phyloP scores from a whole-genome alignment of 2,329 filamentous ascomycete genomes.

The Diatrype stigma region DNA sequence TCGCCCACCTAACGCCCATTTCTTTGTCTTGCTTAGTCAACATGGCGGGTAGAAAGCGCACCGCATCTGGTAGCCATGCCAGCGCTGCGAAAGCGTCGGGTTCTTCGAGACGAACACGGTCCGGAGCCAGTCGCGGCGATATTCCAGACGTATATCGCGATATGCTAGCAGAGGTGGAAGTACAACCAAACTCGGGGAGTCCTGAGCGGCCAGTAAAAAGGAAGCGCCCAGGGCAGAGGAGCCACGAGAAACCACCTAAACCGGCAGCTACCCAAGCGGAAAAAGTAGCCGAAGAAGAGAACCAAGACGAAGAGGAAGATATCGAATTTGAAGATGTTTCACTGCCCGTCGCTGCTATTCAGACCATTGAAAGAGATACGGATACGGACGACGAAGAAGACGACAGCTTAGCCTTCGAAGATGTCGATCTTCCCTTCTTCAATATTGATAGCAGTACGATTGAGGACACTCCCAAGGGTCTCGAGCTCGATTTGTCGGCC shows the following conservation, averaged over 20 bases:
- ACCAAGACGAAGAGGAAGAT: conserved; percentile 33
- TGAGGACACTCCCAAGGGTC: conserved; percentile 27
- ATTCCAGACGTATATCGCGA: conserved; percentile 41
- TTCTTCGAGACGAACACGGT: conserved; percentile 18
- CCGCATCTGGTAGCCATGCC: conserved; percentile 12
- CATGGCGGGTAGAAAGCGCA: conserved; percentile 28
- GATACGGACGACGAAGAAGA: conserved; percentile 41
- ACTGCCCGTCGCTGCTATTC: conserved; percentile 43
- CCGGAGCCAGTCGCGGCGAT: conserved; percentile 16
- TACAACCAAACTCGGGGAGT: conserved; percentile 24
- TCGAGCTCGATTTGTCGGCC: conserved; percentile 51
- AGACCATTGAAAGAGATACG: conserved; percentile 47
- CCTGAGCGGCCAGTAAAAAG: conserved; percentile 40
- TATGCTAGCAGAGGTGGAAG: conserved; percentile 47
- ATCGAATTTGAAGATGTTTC: conserved; percentile 48
- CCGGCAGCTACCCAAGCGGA: conserved; percentile 2
- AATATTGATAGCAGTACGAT: conserved; percentile 11
- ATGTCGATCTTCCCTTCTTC: conserved; percentile 39
- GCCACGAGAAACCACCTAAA: conserved; percentile 17
- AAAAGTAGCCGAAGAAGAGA: conserved; percentile 14
- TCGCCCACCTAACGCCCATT: background rate
- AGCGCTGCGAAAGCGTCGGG: conserved; percentile 13
- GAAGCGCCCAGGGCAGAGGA: conserved; percentile 31
- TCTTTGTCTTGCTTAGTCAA: background rate
- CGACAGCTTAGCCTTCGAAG: conserved; percentile 42